Evolutionary conservation across 768 basidiomycete species (phyloP).

Genomic region (Rhodotorula graminis): DNA sequence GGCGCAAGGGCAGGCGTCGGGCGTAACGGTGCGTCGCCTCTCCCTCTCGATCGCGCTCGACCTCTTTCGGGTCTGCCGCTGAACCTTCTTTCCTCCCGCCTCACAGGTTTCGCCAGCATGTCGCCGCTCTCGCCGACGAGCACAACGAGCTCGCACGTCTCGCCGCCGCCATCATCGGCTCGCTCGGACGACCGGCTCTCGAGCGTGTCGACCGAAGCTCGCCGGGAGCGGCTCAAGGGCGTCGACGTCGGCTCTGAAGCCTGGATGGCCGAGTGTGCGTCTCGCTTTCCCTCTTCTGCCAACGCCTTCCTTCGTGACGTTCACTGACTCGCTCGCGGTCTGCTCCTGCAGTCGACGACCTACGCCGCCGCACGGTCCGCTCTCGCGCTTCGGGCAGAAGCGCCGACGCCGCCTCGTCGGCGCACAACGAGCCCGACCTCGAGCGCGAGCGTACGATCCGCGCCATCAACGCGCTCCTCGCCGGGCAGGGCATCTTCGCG

Average conservation of each 20-base stretch:
- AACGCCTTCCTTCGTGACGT: no score
- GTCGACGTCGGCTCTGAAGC: constrained; percentile 9
- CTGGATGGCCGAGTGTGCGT: constrained; percentile 25
- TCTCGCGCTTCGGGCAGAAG: constrained; percentile 22
- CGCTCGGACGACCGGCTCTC: neutral
- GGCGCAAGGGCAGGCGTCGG: neutral
- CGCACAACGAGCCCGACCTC: neutral
- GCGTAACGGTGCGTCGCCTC: neutral
- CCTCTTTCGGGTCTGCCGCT: neutral
- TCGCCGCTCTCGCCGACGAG: neutral
- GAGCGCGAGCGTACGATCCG: constrained; percentile 23
- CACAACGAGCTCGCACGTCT: neutral
- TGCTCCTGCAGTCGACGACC: constrained; percentile 7
- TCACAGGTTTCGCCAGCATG: neutral
- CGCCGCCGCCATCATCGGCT: neutral
- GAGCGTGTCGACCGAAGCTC: neutral
- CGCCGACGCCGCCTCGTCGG: constrained; percentile 9
- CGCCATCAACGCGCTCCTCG: constrained; percentile 32
- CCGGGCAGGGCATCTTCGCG: constrained; percentile 13
- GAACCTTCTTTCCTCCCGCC: no score
- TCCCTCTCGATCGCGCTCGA: no score
- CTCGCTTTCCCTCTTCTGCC: no score
- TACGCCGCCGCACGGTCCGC: constrained; percentile 3
- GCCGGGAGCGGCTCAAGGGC: neutral
- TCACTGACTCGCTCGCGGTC: neutral